phyloP scores from a whole-genome alignment of 1,139 yeast species.

The Pichia sp. region DNA sequence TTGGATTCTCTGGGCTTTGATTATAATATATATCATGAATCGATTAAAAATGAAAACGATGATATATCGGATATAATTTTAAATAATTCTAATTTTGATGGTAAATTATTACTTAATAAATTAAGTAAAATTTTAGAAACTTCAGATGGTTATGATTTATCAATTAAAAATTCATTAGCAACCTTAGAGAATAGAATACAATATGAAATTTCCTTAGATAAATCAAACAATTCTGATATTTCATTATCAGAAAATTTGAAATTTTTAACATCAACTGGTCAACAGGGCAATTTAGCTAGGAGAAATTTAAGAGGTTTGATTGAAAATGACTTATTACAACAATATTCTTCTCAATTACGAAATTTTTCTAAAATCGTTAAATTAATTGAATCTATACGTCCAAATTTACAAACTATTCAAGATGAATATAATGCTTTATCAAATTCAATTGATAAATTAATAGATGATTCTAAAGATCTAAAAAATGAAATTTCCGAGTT shows the following conservation, averaged over 20 bases:
- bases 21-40: constrained; percentile 2
- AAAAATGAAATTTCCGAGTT: too few species aligned
- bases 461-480: constrained; percentile 18
- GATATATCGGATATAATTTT: too few species aligned
- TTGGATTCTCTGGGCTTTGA: constrained; percentile 13
- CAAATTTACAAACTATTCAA: constrained; percentile 38
- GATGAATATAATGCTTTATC: constrained; percentile 34
- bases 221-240: too few species aligned
- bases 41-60: constrained; percentile 4
- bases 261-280: constrained; percentile 45
- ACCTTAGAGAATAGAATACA: constrained; percentile 40
- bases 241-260: too few species aligned
- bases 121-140: constrained; percentile 27
- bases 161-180: constrained; percentile 43
- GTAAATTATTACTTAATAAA: constrained; percentile 40
- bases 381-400: constrained; percentile 40
- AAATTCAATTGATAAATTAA: constrained; percentile 28
- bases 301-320: constrained; percentile 61
- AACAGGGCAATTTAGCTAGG: constrained; percentile 51
- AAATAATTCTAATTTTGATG: too few species aligned
- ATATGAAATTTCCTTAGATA: too few species aligned
- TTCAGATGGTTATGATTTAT: constrained; percentile 35
- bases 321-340: constrained; percentile 64
- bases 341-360: constrained; percentile 51
- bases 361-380: constrained; percentile 56